phyloP scores from a whole-genome alignment of 169 alveolate genomes.

The Plasmodium yoelii region DNA sequence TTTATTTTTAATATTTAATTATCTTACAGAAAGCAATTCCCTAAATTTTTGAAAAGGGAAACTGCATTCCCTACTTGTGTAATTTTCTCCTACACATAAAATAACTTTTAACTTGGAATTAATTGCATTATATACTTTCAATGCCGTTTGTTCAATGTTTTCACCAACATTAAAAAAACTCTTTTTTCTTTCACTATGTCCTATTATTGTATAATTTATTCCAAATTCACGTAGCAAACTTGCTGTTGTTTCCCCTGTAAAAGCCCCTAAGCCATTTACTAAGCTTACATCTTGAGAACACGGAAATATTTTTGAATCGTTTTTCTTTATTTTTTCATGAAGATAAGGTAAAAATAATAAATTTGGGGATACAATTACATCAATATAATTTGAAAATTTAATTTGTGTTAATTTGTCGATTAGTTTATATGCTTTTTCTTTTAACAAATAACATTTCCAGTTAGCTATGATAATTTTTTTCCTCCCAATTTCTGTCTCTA shows the following conservation, averaged over 20 bases:
- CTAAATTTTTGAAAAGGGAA: conserved; percentile 1
- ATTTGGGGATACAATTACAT: conserved; percentile 51
- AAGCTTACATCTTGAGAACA: conserved; percentile 75
- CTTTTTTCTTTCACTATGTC: conserved; percentile 66
- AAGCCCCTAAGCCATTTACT: conserved; percentile 80
- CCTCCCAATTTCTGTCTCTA: neutral
- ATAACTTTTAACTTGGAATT: conserved; percentile 52
- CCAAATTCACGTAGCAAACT: conserved; percentile 75
- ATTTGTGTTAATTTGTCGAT: conserved; percentile 45
- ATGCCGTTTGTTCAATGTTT: conserved; percentile 38
- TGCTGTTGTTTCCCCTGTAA: conserved; percentile 87
- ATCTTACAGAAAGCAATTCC: conserved; percentile 34
- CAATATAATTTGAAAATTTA: conserved; percentile 41
- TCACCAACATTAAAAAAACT: conserved; percentile 48
- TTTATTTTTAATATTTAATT: neutral
- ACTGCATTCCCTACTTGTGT: neutral
- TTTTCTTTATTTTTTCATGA: conserved; percentile 37
- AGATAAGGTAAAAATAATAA: conserved; percentile 64
- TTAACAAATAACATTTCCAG: conserved; percentile 69
- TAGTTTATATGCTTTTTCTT: conserved; percentile 56
- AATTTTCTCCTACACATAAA: conserved; percentile 65
- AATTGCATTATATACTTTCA: conserved; percentile 50
- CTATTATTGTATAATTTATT: conserved; percentile 43
- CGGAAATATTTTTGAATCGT: conserved; percentile 45
- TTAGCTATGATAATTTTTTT: conserved; percentile 64